A percentile compares a stretch with the other conserved stretches of the same genome.
Conservation (phyloP, 2,329 filamentous ascomycete genomes). For the Trichoderma sp. region DNA sequence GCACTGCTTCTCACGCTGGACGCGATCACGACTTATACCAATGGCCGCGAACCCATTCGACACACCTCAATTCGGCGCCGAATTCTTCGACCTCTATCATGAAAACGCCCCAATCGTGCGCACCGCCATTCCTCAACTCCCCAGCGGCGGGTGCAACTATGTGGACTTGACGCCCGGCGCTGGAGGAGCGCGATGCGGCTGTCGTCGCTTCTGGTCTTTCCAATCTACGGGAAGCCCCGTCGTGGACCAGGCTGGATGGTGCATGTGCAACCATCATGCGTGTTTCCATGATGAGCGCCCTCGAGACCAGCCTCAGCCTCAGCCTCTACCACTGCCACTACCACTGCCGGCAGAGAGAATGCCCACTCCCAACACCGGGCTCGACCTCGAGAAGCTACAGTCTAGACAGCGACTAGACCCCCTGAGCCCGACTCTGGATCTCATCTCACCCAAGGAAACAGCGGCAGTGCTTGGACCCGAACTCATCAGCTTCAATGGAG, state of each 20-base stretch:
- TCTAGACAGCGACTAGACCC: slow-evolving; percentile 45
- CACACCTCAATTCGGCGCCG: slow-evolving; percentile 41
- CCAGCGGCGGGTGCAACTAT: slow-evolving; percentile 57
- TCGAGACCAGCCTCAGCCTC: slow-evolving; percentile 23
- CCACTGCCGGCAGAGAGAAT: slow-evolving; percentile 26
- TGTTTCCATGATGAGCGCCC: slow-evolving; percentile 56
- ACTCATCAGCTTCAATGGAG: slow-evolving; percentile 38
- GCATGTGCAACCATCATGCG: slow-evolving; percentile 63
- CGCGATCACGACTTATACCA: slow-evolving; percentile 30
- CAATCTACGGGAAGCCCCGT: slow-evolving; percentile 35
- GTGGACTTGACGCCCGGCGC: slow-evolving; percentile 53
- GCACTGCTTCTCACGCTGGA: slow-evolving; percentile 20
- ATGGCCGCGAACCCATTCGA: slow-evolving; percentile 55
- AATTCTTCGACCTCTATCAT: slow-evolving; percentile 56
- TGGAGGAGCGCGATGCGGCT: slow-evolving; percentile 55
- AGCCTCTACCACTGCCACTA: background rate
- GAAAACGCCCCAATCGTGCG: slow-evolving; percentile 40
- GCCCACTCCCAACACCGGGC: slow-evolving; percentile 30
- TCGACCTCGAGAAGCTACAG: slow-evolving; percentile 54
- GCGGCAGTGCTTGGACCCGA: slow-evolving; percentile 39
- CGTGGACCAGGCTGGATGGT: slow-evolving; percentile 49
- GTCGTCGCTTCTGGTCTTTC: slow-evolving; percentile 60
- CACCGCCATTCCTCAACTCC: slow-evolving; percentile 37
- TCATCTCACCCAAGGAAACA: slow-evolving; percentile 41
- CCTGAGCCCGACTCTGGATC: slow-evolving; percentile 52